These are phyloP conservation scores for Paramecium pentaurelia DNA, from an alignment of 73 alveolate genomes.

Conservation along the genomic window DNA sequence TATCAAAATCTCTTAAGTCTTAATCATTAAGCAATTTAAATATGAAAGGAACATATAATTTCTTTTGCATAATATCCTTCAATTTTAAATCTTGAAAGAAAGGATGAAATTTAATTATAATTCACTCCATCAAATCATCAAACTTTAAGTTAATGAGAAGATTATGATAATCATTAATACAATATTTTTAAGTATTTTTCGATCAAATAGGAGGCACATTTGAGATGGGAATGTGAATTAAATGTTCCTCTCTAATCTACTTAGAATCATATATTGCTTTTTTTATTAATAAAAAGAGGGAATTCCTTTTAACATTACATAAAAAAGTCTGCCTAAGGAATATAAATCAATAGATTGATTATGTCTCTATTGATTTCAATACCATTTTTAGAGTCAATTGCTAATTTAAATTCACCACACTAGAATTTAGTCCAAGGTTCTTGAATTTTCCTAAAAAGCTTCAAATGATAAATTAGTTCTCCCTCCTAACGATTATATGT, in stretches of 20 bases:
- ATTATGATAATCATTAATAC: slow-evolving; percentile 2
- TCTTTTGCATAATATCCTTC: slow-evolving; percentile 66
- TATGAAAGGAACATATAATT: slow-evolving; percentile 72
- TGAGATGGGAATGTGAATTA: not conserved
- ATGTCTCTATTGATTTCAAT: slow-evolving; percentile 9
- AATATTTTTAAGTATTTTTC: not conserved
- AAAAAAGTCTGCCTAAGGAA: slow-evolving; percentile 71
- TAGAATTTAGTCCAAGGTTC: slow-evolving; percentile 85
- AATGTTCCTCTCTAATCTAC: not conserved
- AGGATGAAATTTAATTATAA: slow-evolving; percentile 69
- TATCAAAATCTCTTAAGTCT: slow-evolving; percentile 69
- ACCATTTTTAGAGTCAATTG: slow-evolving; percentile 74
- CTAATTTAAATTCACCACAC: slow-evolving; percentile 88
- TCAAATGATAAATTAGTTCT: slow-evolving; percentile 90
- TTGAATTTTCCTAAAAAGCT: slow-evolving; percentile 72
- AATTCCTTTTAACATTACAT: slow-evolving; percentile 77
- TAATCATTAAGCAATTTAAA: slow-evolving; percentile 58
- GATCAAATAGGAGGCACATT: not conserved
- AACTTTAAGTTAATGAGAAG: slow-evolving; percentile 34
- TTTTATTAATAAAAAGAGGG: slow-evolving; percentile 72
- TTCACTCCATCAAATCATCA: slow-evolving; percentile 47
- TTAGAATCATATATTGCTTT: slow-evolving; percentile 52
- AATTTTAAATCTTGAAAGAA: slow-evolving; percentile 69
- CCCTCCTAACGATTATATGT: too few species aligned
- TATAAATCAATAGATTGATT: slow-evolving; percentile 76